Conservation (phyloP, 768 basidiomycete species). For the Dentipellis fragilis region DNA sequence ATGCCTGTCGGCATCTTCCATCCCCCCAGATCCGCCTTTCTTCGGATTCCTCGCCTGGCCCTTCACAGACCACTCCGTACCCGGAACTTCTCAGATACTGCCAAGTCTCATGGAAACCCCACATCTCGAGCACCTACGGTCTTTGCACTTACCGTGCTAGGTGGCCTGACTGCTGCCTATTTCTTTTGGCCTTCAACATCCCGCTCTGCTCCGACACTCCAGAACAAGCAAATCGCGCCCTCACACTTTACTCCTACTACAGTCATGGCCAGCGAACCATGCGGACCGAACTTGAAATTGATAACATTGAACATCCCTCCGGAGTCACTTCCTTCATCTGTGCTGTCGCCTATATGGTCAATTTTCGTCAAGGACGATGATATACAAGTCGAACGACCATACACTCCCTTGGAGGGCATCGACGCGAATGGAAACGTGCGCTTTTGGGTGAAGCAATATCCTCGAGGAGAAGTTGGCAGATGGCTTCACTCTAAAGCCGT, state of each 20-base stretch:
- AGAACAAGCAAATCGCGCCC: constrained; percentile 19
- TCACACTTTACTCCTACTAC: constrained; percentile 45
- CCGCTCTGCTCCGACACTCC: constrained; percentile 31
- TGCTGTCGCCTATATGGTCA: constrained; percentile 49
- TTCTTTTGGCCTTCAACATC: constrained; percentile 42
- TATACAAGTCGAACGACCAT: constrained; percentile 80
- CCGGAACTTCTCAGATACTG: background rate
- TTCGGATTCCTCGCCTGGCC: background rate
- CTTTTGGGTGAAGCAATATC: constrained; percentile 78
- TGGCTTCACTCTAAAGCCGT: constrained; percentile 67
- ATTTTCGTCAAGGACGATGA: constrained; percentile 80
- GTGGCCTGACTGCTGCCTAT: constrained; percentile 35
- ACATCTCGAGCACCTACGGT: constrained; percentile 9
- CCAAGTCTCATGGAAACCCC: background rate
- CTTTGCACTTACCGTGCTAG: constrained; percentile 28
- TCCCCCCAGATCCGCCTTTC: background rate
- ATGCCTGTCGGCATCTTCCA: background rate
- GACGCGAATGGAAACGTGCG: constrained; percentile 55
- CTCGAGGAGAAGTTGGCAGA: constrained; percentile 68
- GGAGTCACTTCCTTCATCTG: constrained; percentile 15
- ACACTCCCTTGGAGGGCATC: constrained; percentile 71
- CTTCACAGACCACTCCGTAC: background rate
- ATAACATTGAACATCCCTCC: constrained; percentile 50
- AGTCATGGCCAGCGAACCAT: constrained; percentile 40
- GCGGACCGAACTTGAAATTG: constrained; percentile 52